phyloP scores from a whole-genome alignment of 108 stramenopile genomes.

The Cyclotella sp. region DNA sequence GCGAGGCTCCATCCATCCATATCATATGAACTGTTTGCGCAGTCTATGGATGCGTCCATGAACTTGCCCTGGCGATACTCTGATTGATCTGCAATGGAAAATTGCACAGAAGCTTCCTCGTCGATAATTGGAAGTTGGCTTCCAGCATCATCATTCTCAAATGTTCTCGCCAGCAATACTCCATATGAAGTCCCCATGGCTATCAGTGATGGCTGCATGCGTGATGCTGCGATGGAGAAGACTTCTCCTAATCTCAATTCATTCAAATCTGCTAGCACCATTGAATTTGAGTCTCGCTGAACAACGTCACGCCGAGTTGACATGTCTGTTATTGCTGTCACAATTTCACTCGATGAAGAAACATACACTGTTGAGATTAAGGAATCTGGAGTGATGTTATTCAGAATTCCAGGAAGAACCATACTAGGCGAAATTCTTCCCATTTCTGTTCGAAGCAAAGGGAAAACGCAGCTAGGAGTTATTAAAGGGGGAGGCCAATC shows the following conservation, averaged over 20 bases:
- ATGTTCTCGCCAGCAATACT: constrained; percentile 31
- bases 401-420: constrained; percentile 31
- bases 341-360: constrained; percentile 35
- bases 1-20: constrained; percentile 2
- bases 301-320: constrained; percentile 16
- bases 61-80: neutral
- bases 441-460: constrained; percentile 16
- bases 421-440: constrained; percentile 34
- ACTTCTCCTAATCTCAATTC: constrained; percentile 1
- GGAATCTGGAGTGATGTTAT: constrained; percentile 3
- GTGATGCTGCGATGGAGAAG: constrained; percentile 23
- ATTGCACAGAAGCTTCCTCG: neutral
- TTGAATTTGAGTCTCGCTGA: constrained; percentile 22
- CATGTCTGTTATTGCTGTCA: constrained; percentile 19
- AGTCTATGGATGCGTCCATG: neutral
- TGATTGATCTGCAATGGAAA: neutral
- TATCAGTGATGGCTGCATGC: constrained; percentile 25
- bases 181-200: constrained; percentile 44
- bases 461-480: constrained; percentile 32
- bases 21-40: neutral
- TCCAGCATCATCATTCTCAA: neutral
- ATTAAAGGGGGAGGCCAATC: constrained; percentile 32
- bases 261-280: constrained; percentile 10
- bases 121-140: neutral
- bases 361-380: constrained; percentile 28